Conservation (phyloP, 1,139 yeast species). For the Entelexis sorbosivorans region DNA sequence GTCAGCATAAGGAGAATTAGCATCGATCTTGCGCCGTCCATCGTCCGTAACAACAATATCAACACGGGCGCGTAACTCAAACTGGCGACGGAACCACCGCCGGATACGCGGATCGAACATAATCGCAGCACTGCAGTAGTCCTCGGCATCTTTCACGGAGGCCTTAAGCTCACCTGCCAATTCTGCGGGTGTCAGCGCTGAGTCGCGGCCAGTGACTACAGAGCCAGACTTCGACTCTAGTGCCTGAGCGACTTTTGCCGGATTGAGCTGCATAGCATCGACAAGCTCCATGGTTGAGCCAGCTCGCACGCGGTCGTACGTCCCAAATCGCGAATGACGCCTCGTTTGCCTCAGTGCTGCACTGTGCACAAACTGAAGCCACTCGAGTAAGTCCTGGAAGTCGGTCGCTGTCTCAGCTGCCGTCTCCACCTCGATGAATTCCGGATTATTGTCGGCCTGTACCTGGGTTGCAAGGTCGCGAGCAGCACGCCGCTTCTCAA, state of each 20-base stretch:
- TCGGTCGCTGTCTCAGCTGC: constrained; percentile 31
- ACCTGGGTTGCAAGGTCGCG: constrained; percentile 28
- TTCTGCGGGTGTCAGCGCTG: constrained; percentile 52
- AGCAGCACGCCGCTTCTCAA: constrained; percentile 55
- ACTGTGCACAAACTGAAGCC: constrained; percentile 69
- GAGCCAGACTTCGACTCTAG: background rate
- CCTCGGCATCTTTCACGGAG: constrained; percentile 11
- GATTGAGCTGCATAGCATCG: constrained; percentile 8
- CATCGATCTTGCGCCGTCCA: constrained; percentile 73
- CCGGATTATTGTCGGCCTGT: background rate
- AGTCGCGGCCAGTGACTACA: constrained; percentile 41
- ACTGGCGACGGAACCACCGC: constrained; percentile 59
- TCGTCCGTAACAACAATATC: constrained; percentile 75
- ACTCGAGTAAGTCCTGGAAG: constrained; percentile 79
- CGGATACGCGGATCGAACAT: constrained; percentile 59
- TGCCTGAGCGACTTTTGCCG: constrained; percentile 19
- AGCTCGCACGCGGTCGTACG: constrained; percentile 62
- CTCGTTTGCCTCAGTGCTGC: constrained; percentile 53
- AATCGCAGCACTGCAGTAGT: constrained; percentile 9
- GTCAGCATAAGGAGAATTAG: constrained; percentile 72
- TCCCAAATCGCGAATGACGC: constrained; percentile 60
- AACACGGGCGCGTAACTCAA: constrained; percentile 55
- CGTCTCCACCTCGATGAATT: background rate
- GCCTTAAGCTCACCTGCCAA: constrained; percentile 40
- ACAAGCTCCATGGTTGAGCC: constrained; percentile 18